phyloP scores from a whole-genome alignment of 1,139 yeast genomes.

The Pichia sp. region DNA sequence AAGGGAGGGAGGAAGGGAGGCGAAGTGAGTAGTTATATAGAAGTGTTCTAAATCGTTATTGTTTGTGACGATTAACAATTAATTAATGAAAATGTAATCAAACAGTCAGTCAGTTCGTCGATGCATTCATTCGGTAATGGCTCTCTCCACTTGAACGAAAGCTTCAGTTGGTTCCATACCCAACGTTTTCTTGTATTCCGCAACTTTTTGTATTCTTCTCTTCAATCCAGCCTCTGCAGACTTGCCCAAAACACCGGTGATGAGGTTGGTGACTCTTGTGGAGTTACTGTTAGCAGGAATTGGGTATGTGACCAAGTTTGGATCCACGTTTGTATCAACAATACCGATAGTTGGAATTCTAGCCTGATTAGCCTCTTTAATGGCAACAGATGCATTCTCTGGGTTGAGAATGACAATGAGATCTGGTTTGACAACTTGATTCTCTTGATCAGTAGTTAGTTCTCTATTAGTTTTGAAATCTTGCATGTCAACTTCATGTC shows the following conservation, averaged over 20 bases:
- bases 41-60: too few relatives aligned
- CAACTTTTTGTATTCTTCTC: conserved; percentile 41
- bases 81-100: too few relatives aligned
- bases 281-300: conserved; percentile 96
- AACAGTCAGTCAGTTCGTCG: too few relatives aligned
- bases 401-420: conserved; percentile 83
- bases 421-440: conserved; percentile 70
- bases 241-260: conserved; percentile 74
- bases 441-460: conserved; percentile 39
- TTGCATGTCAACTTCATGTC: conserved; percentile 62
- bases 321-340: conserved; percentile 91
- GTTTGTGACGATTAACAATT: too few relatives aligned
- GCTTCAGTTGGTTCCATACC: conserved; percentile 19
- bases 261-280: conserved; percentile 69
- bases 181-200: conserved; percentile 26
- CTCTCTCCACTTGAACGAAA: conserved; percentile 8
- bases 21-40: too few relatives aligned
- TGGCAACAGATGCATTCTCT: conserved; percentile 73
- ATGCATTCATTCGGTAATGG: too few relatives aligned
- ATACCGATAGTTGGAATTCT: conserved; percentile 92
- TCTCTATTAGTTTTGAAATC: conserved; percentile 55
- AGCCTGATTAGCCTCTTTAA: conserved; percentile 73
- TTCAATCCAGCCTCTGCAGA: conserved; percentile 77
- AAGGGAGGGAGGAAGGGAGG: too few relatives aligned
- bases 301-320: conserved; percentile 83